Percentiles rank a stretch among this genome's conserved stretches.
Evolutionary conservation across 345 rosid genomes (phyloP).

Genomic region (Capsella bursapastoris): DNA sequence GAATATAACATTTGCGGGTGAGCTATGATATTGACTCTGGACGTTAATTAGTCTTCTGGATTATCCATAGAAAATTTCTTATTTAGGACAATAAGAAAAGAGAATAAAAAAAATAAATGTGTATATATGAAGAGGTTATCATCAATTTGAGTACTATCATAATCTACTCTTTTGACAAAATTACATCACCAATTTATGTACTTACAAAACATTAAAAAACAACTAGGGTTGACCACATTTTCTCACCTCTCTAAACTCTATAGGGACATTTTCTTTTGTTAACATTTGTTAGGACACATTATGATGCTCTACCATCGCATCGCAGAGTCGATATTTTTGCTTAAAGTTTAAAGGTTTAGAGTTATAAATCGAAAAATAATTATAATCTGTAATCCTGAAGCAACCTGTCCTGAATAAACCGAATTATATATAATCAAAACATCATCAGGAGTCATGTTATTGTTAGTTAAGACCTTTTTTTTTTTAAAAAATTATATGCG

Average conservation of each 20-base stretch:
- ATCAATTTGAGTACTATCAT: slow-evolving; percentile 40
- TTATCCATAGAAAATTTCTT: slow-evolving; percentile 22
- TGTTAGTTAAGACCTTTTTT: background rate
- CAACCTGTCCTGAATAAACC: background rate
- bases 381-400: background rate
- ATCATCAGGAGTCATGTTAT: background rate
- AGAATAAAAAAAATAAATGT: background rate
- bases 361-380: background rate
- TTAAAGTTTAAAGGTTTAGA: background rate
- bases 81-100: background rate
- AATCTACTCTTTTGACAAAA: slow-evolving; percentile 35
- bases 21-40: slow-evolving; percentile 32
- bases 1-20: background rate
- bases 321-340: background rate
- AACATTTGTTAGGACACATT: background rate
- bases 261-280: background rate
- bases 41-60: slow-evolving; percentile 24
- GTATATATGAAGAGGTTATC: slow-evolving; percentile 17
- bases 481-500: background rate
- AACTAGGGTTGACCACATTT: slow-evolving; percentile 21
- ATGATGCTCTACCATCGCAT: background rate
- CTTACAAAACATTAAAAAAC: background rate
- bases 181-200: slow-evolving; percentile 21
- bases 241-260: slow-evolving; percentile 6
- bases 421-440: background rate